Evolutionary conservation across 2,329 filamentous ascomycete species (phyloP), one percentile per base, ranked within the genome.

Genomic region (Sarocladium strictum): DNA sequence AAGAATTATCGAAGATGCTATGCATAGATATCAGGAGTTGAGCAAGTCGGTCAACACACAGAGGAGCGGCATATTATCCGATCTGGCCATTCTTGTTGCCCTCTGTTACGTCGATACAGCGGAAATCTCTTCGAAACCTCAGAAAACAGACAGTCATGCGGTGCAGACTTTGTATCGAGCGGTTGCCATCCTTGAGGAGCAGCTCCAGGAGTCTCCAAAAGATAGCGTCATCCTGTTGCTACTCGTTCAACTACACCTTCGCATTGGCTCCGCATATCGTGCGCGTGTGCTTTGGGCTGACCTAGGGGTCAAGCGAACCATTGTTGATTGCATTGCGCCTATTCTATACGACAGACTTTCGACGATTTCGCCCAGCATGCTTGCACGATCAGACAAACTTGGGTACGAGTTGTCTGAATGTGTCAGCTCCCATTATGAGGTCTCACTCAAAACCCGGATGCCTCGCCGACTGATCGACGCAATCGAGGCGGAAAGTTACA

Each of bases 311-410:
- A 84, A 84, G 64, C 74, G 80, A 21, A 79, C 77, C 0, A 78
- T 82, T 26, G 74, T 80, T n/a, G 79, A 83, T 58, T 77, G 79
- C 0, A 69, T 84, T 0, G 78, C 71, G 2, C 75, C 79, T 0
- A 66, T 81, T 1, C 80, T 80, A 56, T 76, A 78, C 57, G 81
- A 84, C 61, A 73, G 81, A 2, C 65, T 83, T 5, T 78, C 78
- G 1, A 77, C 72, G 1, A 63, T 83, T 2, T 69, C 79, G 0
- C 80, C 80, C 0, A 59, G 61, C 9, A 57, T 72, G 54, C 58
- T 75, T 58, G 62, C 67, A 17, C 58, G 67, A 11, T 60, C 63
- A 45, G 68, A 72, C 3, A 58, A 59, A 23, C 59, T 57, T 47
- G 70, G 70, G 1, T 66, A 60, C 58, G 57, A 73, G 37, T 62